Base-by-base conservation (phyloP, 2,329 filamentous ascomycete genomes). In the Trichocomaceae sp. region DNA sequence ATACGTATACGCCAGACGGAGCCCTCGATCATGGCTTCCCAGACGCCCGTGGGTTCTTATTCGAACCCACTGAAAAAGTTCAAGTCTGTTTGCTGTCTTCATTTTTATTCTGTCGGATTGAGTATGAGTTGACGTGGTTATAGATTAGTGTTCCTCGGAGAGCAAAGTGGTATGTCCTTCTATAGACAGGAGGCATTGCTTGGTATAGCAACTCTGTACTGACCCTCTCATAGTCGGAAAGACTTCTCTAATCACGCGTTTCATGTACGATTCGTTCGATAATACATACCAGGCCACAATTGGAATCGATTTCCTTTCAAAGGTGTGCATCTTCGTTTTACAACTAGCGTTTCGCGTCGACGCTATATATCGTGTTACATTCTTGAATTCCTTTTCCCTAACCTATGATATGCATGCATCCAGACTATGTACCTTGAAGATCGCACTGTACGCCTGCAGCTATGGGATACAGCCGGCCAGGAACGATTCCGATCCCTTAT, bases 261-360 rank as follows among this genome's bases (percentile, higher is more conserved):
- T 99, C 80, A 99, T 99, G 93, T 99, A 99, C 81, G 93, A 99
- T 76, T 97, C 93, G 47, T 99, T 99, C 79, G 93, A 99, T 80
- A 96, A 95, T 77, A 97, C 92, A 81, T 99, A 99, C 78, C 93
- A 99, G 76, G 93, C 93, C 56, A 99, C 93, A 39, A 97, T 99
- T 69, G 93, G 93, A 69, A 99, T 99, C 77, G 93, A 99, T 76
- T 99, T 99, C 71, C 83, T 99, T 63, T 96, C 91, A 68, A 99
- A 99, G 86, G 90, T 88, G 79, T 71, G 74, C 19, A n/a, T 19
- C 37, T 19, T 42, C 39, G 7, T 42, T 22, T 19, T n/a, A 9
- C 39, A 20, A 22, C 13, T 42, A 13, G 35, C 15, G n/a, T 19
- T 3, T 19, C 17, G 19, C 48, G 3, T 26, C 19, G 26, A 10